Evolutionary conservation across 345 rosid genomes (phyloP).

Genomic region (Camelina sativa): DNA sequence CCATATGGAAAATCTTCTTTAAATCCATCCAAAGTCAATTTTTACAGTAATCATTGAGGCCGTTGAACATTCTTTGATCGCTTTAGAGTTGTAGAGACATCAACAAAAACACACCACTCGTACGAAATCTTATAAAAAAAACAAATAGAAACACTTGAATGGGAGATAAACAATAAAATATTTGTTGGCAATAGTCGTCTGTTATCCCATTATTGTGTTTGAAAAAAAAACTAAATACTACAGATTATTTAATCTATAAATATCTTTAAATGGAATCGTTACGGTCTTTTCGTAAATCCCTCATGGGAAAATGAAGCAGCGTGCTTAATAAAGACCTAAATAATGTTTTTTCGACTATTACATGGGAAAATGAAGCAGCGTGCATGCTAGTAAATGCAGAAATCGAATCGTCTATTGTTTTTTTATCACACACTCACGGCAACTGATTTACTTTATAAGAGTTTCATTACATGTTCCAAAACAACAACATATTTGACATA

Average conservation of each 20-base stretch:
- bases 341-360: neutral
- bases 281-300: neutral
- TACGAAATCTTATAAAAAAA: too few relatives aligned
- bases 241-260: neutral
- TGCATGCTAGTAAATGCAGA: neutral
- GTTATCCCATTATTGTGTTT: neutral
- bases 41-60: neutral
- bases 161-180: too few relatives aligned
- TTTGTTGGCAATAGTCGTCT: too few relatives aligned
- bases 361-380: too few relatives aligned
- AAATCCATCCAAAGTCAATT: neutral
- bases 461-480: neutral
- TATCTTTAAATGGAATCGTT: neutral
- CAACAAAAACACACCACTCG: neutral
- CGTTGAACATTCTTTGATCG: neutral
- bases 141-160: too few relatives aligned
- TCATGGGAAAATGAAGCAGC: conserved; percentile 13
- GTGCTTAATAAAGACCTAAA: conserved; percentile 3
- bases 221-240: neutral
- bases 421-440: neutral
- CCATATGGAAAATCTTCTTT: too few relatives aligned
- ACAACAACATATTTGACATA: neutral
- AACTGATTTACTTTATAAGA: neutral
- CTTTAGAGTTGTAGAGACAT: neutral
- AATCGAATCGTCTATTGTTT: neutral